Evolutionary conservation across 495 filamentous ascomycete genomes (phyloP).

Genomic region (Penicillium macrosclerotiorum): DNA sequence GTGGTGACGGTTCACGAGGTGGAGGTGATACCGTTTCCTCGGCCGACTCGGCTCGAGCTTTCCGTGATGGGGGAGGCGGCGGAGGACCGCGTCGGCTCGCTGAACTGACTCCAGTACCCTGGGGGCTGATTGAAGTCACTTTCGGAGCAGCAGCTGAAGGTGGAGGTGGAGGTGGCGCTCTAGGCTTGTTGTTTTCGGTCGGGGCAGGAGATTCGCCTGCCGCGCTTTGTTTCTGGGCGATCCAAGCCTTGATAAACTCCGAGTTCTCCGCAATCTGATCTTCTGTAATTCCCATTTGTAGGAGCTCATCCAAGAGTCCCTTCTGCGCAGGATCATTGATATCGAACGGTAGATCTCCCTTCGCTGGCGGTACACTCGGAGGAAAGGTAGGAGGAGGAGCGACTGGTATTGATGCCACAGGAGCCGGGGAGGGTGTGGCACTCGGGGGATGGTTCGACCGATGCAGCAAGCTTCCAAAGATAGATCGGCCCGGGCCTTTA

Average conservation of each 20-base stretch:
- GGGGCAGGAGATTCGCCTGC: slow-evolving; percentile 28
- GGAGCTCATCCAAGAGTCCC: slow-evolving; percentile 77
- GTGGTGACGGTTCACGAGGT: slow-evolving; percentile 52
- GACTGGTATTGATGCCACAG: slow-evolving; percentile 48
- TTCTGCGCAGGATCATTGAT: slow-evolving; percentile 80
- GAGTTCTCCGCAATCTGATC: slow-evolving; percentile 90
- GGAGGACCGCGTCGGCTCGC: slow-evolving; percentile 70
- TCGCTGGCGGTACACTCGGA: slow-evolving; percentile 35
- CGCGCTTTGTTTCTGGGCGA: slow-evolving; percentile 71
- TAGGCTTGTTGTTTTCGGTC: slow-evolving; percentile 43
- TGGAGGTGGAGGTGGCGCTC: slow-evolving; percentile 57
- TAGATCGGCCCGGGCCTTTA: slow-evolving; percentile 49
- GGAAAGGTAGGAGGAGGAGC: slow-evolving; percentile 38
- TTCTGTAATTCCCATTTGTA: slow-evolving; percentile 84
- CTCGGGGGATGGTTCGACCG: slow-evolving; percentile 61
- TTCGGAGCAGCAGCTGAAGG: slow-evolving; percentile 54
- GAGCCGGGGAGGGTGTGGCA: slow-evolving; percentile 41
- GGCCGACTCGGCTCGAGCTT: slow-evolving; percentile 48
- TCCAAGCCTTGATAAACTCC: slow-evolving; percentile 91
- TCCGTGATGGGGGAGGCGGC: slow-evolving; percentile 79
- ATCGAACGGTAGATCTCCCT: slow-evolving; percentile 65
- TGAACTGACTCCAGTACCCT: slow-evolving; percentile 62
- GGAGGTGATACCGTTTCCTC: slow-evolving; percentile 54
- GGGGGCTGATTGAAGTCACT: slow-evolving; percentile 58
- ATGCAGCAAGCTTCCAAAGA: slow-evolving; percentile 71